phyloP scores from a whole-genome alignment of 2,329 filamentous ascomycete species.

The Neofusicoccum kwambonambiense region DNA sequence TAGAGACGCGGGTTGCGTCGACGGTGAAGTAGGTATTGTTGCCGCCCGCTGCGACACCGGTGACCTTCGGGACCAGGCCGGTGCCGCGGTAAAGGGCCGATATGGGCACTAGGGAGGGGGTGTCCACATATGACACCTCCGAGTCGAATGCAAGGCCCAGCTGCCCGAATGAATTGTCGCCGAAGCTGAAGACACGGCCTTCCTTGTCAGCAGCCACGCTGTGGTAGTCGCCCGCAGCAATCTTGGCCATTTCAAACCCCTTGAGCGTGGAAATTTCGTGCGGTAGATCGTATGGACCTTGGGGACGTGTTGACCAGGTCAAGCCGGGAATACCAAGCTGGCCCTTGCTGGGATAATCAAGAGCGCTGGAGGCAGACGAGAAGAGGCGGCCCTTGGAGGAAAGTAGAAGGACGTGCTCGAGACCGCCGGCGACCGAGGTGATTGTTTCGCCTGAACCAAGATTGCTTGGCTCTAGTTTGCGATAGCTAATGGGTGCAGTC shows the following conservation, averaged over 20 bases:
- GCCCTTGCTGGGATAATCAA: constrained; percentile 75
- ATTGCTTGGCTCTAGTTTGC: constrained; percentile 64
- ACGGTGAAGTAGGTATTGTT: constrained; percentile 84
- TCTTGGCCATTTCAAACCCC: constrained; percentile 67
- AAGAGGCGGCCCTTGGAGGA: constrained; percentile 85
- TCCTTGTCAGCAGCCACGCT: constrained; percentile 74
- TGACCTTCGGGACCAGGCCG: constrained; percentile 64
- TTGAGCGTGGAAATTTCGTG: constrained; percentile 74
- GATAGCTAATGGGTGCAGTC: constrained; percentile 64
- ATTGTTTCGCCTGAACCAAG: constrained; percentile 71
- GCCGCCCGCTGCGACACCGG: constrained; percentile 79
- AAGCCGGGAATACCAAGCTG: constrained; percentile 86
- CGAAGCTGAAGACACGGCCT: constrained; percentile 81
- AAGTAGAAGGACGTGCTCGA: constrained; percentile 82
- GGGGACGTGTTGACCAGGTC: constrained; percentile 73
- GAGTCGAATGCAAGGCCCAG: constrained; percentile 73
- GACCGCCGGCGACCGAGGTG: constrained; percentile 70
- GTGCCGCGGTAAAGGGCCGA: constrained; percentile 70
- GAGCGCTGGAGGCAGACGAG: constrained; percentile 77
- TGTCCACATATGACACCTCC: constrained; percentile 63
- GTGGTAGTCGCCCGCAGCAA: constrained; percentile 85
- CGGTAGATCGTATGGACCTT: constrained; percentile 75
- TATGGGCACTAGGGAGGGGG: constrained; percentile 68
- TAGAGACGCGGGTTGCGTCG: constrained; percentile 65
- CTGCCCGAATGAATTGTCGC: constrained; percentile 89